Conservation (phyloP, 148 eudicot species). For the Heliosperma pusillum region DNA sequence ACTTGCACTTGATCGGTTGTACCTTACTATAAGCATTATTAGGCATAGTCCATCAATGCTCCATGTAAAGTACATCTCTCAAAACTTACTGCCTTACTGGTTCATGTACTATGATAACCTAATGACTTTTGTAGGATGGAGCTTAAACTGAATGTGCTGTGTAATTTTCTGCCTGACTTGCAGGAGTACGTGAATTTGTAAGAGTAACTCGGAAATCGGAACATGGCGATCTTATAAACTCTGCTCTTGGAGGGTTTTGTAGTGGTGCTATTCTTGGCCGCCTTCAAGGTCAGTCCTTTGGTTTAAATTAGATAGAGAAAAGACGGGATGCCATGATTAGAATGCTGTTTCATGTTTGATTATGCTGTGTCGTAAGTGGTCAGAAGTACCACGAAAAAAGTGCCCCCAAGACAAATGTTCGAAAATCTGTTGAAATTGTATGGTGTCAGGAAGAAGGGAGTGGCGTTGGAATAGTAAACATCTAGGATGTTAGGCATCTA, state of each 20-base stretch:
- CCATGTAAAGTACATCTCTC: neutral
- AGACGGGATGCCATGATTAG: neutral
- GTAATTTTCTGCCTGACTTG: slow-evolving; percentile 10
- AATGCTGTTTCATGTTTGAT: neutral
- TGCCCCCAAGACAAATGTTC: neutral
- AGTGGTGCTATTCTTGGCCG: slow-evolving; percentile 87
- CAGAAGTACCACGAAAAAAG: neutral
- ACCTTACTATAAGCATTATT: neutral
- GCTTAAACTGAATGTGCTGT: neutral
- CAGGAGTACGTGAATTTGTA: slow-evolving; percentile 82
- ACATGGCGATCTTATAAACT: slow-evolving; percentile 68
- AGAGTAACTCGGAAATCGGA: slow-evolving; percentile 53
- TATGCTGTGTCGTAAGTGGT: neutral
- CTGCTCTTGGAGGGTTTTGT: slow-evolving; percentile 73
- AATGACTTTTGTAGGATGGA: neutral
- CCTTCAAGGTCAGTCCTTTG: slow-evolving; percentile 64
- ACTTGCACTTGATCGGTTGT: neutral
- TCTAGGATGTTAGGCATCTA: neutral
- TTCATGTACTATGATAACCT: neutral
- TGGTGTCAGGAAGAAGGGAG: neutral
- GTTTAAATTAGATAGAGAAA: neutral
- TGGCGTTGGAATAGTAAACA: neutral
- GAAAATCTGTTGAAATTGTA: neutral
- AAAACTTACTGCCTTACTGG: neutral
- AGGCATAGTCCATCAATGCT: neutral